Conservation (phyloP, 2,329 filamentous ascomycete genomes). For the Alternaria sp. region DNA sequence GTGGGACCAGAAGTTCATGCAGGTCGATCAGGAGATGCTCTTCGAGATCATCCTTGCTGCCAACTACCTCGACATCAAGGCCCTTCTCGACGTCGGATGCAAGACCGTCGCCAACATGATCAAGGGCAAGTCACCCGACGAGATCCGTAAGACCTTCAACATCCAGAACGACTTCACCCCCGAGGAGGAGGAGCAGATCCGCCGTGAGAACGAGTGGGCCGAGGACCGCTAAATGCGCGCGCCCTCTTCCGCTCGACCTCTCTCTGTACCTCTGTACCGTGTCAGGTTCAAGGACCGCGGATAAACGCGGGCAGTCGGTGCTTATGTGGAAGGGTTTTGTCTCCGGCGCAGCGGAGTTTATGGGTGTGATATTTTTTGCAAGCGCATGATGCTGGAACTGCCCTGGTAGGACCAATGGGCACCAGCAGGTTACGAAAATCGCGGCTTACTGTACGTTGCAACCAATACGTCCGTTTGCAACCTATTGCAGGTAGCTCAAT, state of each 20-base stretch:
- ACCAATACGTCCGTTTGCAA: slow-evolving; percentile 11
- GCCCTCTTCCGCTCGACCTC: slow-evolving; percentile 4
- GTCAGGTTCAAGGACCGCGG: slow-evolving; percentile 9
- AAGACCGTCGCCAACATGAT: slow-evolving; percentile 99
- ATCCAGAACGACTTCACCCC: slow-evolving; percentile 99
- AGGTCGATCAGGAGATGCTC: slow-evolving; percentile 99
- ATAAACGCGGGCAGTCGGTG: slow-evolving; percentile 8
- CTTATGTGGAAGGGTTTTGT: slow-evolving; percentile 12
- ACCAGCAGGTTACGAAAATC: slow-evolving; percentile 12
- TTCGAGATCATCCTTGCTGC: slow-evolving; percentile 98
- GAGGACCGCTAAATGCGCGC: slow-evolving; percentile 49
- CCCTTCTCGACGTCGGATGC: slow-evolving; percentile 95
- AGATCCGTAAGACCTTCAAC: slow-evolving; percentile 99
- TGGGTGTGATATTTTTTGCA: slow-evolving; percentile 15
- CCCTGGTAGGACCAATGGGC: slow-evolving; percentile 5
- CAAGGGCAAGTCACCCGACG: slow-evolving; percentile 99
- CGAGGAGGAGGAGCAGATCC: slow-evolving; percentile 96
- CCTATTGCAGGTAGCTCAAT: slow-evolving; percentile 14
- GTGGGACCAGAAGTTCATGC: slow-evolving; percentile 99
- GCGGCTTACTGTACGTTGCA: slow-evolving; percentile 11
- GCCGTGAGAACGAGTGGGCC: slow-evolving; percentile 63
- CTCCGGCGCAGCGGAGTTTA: slow-evolving; percentile 25
- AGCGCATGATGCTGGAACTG: slow-evolving; percentile 13
- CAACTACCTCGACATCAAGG: slow-evolving; percentile 99
- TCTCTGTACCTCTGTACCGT: slow-evolving; percentile 3